Evolutionary conservation across 1,139 yeast genomes (phyloP).

Genomic region (Waltiozyma sp.): DNA sequence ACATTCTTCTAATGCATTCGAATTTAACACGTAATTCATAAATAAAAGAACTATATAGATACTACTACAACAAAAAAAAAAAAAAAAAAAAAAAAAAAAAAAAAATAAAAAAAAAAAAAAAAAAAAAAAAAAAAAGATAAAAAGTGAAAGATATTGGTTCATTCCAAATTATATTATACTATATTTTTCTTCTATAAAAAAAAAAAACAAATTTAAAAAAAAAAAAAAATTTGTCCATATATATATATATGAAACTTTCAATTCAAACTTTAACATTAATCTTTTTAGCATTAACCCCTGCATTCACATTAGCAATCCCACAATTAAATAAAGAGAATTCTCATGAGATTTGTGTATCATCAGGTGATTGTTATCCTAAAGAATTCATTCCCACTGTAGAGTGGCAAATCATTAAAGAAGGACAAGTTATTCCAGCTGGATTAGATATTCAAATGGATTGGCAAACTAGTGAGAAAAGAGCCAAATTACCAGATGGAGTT

Average conservation of each 20-base stretch:
- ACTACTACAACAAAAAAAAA: too few species aligned
- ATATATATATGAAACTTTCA: not conserved
- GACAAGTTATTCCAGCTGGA: constrained; percentile 69
- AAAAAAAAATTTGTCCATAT: too few species aligned
- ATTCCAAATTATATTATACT: too few species aligned
- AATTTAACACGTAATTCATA: too few species aligned
- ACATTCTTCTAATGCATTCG: too few species aligned
- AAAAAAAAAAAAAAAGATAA: too few species aligned
- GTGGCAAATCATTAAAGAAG: constrained; percentile 61
- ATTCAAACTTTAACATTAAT: not conserved
- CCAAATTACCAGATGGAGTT: constrained; percentile 37
- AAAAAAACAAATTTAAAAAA: too few species aligned
- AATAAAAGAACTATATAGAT: too few species aligned
- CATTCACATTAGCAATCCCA: not conserved
- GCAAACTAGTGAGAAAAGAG: constrained; percentile 54
- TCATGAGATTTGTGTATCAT: not conserved
- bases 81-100: too few species aligned
- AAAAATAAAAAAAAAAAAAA: too few species aligned
- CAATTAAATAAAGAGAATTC: not conserved
- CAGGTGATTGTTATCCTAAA: constrained; percentile 49
- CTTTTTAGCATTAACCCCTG: not conserved
- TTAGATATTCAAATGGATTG: constrained; percentile 66
- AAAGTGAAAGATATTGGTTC: too few species aligned
- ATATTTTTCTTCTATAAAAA: too few species aligned
- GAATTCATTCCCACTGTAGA: constrained; percentile 48